A percentile compares a stretch with the other conserved stretches of the same genome.
Evolutionary conservation across 495 filamentous ascomycete genomes (phyloP).

Genomic region (Bacidia gigantensis): DNA sequence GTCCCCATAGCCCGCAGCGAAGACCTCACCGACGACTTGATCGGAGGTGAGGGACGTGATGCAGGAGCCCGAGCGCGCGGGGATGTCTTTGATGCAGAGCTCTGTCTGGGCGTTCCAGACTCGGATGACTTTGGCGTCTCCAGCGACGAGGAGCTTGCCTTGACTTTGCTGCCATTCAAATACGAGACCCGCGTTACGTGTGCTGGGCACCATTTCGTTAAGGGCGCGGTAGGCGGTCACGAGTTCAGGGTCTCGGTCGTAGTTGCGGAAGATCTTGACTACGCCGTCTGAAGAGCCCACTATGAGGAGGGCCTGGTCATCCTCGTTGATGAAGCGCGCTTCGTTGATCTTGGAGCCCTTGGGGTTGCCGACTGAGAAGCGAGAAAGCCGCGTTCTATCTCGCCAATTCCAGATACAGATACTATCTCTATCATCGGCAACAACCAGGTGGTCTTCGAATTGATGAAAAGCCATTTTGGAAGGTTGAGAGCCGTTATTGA

Average conservation of each 20-base stretch:
- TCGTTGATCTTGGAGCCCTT: constrained; percentile 84
- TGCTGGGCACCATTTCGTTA: constrained; percentile 82
- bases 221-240: constrained; percentile 84
- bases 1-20: constrained; percentile 92
- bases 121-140: constrained; percentile 87
- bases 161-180: constrained; percentile 99
- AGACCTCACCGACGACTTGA: constrained; percentile 90
- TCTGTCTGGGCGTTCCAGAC: constrained; percentile 93
- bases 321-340: constrained; percentile 93
- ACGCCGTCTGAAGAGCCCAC: constrained; percentile 91
- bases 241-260: constrained; percentile 66
- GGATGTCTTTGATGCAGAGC: constrained; percentile 85
- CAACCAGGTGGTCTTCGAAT: constrained; percentile 87
- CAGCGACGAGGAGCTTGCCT: constrained; percentile 83
- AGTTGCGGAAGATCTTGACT: constrained; percentile 85
- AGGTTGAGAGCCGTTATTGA: constrained; percentile 79
- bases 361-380: constrained; percentile 90
- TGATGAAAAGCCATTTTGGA: constrained; percentile 92
- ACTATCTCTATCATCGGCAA: constrained; percentile 84
- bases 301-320: constrained; percentile 88
- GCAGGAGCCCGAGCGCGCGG: constrained; percentile 86
- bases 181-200: constrained; percentile 84
- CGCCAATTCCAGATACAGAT: constrained; percentile 92
- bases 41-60: constrained; percentile 93
- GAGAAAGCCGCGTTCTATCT: constrained; percentile 51